A percentile compares a stretch with the other conserved stretches of the same genome.
These are phyloP conservation scores for Aciculoconidium aculeatum DNA, from an alignment of 805 yeast genomes.

Conservation along the genomic window DNA sequence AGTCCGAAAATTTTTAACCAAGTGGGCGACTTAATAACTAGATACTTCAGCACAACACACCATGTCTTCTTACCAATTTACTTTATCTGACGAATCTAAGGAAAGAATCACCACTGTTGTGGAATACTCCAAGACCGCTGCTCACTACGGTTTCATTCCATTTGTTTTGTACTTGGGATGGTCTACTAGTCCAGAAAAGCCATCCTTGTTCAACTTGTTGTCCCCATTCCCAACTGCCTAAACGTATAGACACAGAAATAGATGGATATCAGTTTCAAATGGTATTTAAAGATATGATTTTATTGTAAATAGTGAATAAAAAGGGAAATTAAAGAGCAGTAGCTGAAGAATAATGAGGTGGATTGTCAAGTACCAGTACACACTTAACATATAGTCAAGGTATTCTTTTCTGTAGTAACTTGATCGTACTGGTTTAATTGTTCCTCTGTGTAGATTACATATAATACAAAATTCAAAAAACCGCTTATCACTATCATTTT, in stretches of 20 bases:
- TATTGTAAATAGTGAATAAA: neutral
- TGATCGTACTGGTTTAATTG: too few relatives aligned
- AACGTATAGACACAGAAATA: too few relatives aligned
- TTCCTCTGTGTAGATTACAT: too few relatives aligned
- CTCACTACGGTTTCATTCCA: conserved; percentile 97
- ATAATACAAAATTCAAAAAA: too few relatives aligned
- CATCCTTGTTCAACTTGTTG: conserved; percentile 67
- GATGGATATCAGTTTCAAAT: too few relatives aligned
- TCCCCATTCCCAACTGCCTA: conserved; percentile 78
- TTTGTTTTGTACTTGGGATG: conserved; percentile 81
- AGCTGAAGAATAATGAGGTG: too few relatives aligned
- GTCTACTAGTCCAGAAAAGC: conserved; percentile 72
- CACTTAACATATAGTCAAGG: too few relatives aligned
- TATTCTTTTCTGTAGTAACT: too few relatives aligned
- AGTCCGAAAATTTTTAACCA: too few relatives aligned
- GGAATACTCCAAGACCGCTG: conserved; percentile 77
- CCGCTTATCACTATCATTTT: too few relatives aligned
- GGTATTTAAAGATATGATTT: conserved; percentile 1
- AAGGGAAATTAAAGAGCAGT: neutral
- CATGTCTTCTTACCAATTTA: conserved; percentile 20
- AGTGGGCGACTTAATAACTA: too few relatives aligned
- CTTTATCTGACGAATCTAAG: conserved; percentile 46
- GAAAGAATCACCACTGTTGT: conserved; percentile 84
- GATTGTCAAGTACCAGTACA: too few relatives aligned
- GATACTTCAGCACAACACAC: neutral